These are phyloP conservation scores for Funneliformis mosseae DNA, from an alignment of 192 early-diverging fungal species.

Conservation along the genomic window DNA sequence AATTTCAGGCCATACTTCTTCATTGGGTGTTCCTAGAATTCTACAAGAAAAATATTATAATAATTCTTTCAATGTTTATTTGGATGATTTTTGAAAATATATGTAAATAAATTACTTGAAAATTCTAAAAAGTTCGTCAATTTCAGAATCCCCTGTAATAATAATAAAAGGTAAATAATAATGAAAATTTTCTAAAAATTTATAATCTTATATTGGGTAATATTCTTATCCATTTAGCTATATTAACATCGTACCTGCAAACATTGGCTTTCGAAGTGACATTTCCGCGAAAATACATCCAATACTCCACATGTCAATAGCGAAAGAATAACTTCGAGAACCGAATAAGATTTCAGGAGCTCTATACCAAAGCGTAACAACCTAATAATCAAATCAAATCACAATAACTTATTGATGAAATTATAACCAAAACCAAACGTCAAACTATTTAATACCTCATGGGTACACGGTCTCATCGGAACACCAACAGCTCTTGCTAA, in stretches of 20 bases:
- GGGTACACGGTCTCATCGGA: slow-evolving; percentile 92
- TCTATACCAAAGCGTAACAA: slow-evolving; percentile 94
- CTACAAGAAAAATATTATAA: slow-evolving; percentile 28
- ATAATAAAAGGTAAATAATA: neutral
- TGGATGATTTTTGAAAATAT: slow-evolving; percentile 67
- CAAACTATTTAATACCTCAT: slow-evolving; percentile 60
- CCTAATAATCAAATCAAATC: slow-evolving; percentile 39
- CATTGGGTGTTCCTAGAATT: slow-evolving; percentile 71
- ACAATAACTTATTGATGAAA: neutral
- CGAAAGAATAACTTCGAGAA: slow-evolving; percentile 83
- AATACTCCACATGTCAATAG: slow-evolving; percentile 97
- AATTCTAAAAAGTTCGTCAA: slow-evolving; percentile 89
- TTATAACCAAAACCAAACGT: neutral
- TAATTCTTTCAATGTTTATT: slow-evolving; percentile 64
- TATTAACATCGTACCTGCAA: slow-evolving; percentile 64
- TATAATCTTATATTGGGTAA: neutral
- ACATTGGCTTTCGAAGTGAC: slow-evolving; percentile 74
- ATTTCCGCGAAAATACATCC: slow-evolving; percentile 99
- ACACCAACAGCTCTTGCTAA: slow-evolving; percentile 85
- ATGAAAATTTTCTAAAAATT: neutral
- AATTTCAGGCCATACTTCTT: slow-evolving; percentile 65
- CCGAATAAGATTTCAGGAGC: slow-evolving; percentile 96
- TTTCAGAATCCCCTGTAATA: slow-evolving; percentile 74
- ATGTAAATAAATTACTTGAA: slow-evolving; percentile 52
- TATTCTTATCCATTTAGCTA: neutral